Evolutionary conservation across 495 filamentous ascomycete species (phyloP).

Genomic region (Aspergillus biplanus): DNA sequence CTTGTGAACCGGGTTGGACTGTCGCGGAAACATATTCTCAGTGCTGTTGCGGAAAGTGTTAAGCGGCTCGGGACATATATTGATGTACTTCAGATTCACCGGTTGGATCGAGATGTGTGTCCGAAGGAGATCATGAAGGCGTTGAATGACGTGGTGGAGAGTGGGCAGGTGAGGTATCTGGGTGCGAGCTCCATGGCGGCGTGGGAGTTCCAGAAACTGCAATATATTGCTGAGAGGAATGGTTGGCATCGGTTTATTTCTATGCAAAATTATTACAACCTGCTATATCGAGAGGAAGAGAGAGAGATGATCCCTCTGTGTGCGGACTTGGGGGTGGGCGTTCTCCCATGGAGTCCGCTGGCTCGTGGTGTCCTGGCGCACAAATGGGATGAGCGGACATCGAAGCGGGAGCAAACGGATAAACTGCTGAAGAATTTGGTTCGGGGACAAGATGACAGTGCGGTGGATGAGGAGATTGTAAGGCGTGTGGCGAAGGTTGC

Average conservation of each 20-base stretch:
- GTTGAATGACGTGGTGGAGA: constrained; percentile 51
- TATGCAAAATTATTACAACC: constrained; percentile 56
- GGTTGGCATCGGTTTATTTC: constrained; percentile 54
- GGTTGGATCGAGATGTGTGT: constrained; percentile 47
- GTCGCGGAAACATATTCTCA: constrained; percentile 52
- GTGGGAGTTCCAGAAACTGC: constrained; percentile 51
- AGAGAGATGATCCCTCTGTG: constrained; percentile 63
- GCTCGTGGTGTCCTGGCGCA: constrained; percentile 48
- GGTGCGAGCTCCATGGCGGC: constrained; percentile 37
- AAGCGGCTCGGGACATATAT: constrained; percentile 55
- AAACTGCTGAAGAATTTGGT: too few relatives aligned
- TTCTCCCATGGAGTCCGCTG: constrained; percentile 59
- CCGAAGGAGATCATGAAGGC: constrained; percentile 56
- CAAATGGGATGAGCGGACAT: not conserved
- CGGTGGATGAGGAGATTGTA: too few relatives aligned
- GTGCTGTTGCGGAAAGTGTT: constrained; percentile 52
- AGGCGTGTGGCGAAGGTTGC: too few relatives aligned
- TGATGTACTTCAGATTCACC: constrained; percentile 56
- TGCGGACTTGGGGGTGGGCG: constrained; percentile 62
- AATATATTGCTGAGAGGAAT: constrained; percentile 48
- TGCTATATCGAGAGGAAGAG: constrained; percentile 56
- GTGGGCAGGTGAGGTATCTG: constrained; percentile 46
- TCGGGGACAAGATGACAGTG: too few relatives aligned
- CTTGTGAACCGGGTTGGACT: constrained; percentile 50
- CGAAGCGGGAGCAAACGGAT: not conserved